Base-by-base conservation (phyloP, 192 early-diverging fungal genomes). In the Backusella morwellensis region DNA sequence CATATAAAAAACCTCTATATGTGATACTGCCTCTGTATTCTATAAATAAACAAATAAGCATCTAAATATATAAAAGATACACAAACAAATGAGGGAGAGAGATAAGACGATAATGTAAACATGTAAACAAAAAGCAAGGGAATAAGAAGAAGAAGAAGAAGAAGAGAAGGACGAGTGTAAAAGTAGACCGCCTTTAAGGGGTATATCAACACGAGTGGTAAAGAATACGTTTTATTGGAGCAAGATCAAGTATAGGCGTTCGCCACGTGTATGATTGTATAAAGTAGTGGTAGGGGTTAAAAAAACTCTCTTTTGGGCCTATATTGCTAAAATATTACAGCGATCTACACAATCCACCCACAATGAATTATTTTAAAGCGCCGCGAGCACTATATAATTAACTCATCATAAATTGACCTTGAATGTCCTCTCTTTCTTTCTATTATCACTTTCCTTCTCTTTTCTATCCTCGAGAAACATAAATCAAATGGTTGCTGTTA, bases 401-500 rank as follows among this genome's bases (percentile, higher is more conserved):
- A 59, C 56, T 11, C 56, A 63, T 23, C 56, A 29, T 9, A 63
- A 63, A 63, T 63, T 29, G 56, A 29, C 56, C 56, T 63, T 29
- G 4, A 29, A 2, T 63, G 26, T 63, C 56, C 56, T 63, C 21
- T 26, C 23, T 26, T 1, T 63, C 56, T 29, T 34, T 40, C 38
- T 29, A 26, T 63, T 63, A 63, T 63, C 26, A 21, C 29, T 63
- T 35, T 70, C 59, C 36, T 41, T 77, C 59, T 66, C 32, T 42
- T 66, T 71, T 72, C 41, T 36, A 14, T 72, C 47, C 6, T 29
- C 12, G 42, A 19, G 11, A 66, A 35, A 34, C 32, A 54, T 63
- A 23, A 56, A 59, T 35, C 29, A 75, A 38, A 77, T 77, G 76
- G 70, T 50, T 47, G 52, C 47, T 4, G 79, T 80, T 56, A 87